phyloP scores from a whole-genome alignment of 176 grass and related monocot genomes.

The Poa pratensis region DNA sequence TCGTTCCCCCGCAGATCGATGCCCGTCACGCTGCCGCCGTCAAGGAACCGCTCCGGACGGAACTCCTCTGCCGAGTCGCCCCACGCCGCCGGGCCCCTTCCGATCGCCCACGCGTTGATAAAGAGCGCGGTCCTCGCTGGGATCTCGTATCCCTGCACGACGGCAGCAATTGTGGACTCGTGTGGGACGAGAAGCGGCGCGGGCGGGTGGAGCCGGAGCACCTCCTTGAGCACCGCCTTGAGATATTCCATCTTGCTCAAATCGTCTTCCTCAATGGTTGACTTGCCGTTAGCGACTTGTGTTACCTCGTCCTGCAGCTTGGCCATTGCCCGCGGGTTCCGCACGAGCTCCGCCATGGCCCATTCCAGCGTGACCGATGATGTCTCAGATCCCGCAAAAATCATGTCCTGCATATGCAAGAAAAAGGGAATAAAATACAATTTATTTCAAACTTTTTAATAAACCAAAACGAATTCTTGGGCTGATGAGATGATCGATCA shows the following conservation, averaged over 20 bases:
- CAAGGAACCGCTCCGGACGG: conserved; percentile 63
- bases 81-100: conserved; percentile 60
- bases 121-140: conserved; percentile 51
- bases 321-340: conserved; percentile 59
- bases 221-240: conserved; percentile 64
- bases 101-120: conserved; percentile 75
- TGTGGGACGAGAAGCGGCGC: conserved; percentile 66
- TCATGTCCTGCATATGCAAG: conserved; percentile 53
- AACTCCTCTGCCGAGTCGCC: conserved; percentile 59
- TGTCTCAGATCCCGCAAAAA: conserved; percentile 65
- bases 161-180: conserved; percentile 28
- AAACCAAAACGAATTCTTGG: neutral
- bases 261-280: conserved; percentile 34
- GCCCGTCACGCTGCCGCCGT: neutral
- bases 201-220: conserved; percentile 60
- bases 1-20: conserved; percentile 52
- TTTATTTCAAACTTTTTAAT: neutral
- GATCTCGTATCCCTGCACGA: conserved; percentile 58
- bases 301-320: conserved; percentile 56
- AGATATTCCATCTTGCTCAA: conserved; percentile 50
- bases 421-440: neutral
- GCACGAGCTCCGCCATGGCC: conserved; percentile 65
- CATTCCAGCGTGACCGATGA: conserved; percentile 51
- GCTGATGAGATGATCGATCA: neutral
- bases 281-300: neutral